phyloP scores from a whole-genome alignment of 345 rosid species.

The Erysimum cheiranthoides region DNA sequence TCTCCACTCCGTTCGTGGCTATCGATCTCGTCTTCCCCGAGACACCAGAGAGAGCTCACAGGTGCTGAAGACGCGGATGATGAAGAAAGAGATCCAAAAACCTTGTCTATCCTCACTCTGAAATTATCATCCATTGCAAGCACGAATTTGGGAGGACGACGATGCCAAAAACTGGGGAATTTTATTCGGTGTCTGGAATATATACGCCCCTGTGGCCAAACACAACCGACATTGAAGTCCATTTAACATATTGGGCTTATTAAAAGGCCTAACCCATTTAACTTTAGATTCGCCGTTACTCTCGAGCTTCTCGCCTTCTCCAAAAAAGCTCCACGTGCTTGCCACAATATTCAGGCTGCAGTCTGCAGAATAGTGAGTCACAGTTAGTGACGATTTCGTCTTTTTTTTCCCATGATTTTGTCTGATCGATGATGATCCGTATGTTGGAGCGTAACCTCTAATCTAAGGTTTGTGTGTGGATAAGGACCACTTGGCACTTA shows the following conservation, averaged over 20 bases:
- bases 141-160: conserved; percentile 20
- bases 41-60: conserved; percentile 60
- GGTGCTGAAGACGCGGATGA: conserved; percentile 42
- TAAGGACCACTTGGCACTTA: conserved; percentile 20
- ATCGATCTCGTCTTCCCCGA: conserved; percentile 71
- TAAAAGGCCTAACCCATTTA: conserved; percentile 3
- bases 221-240: conserved; percentile 29
- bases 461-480: conserved; percentile 29
- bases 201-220: conserved; percentile 41
- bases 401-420: conserved; percentile 12
- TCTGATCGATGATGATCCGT: conserved; percentile 16
- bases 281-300: neutral
- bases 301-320: conserved; percentile 25
- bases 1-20: conserved; percentile 54
- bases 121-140: conserved; percentile 66
- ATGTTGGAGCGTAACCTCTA: conserved; percentile 4
- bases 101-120: conserved; percentile 67
- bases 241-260: conserved; percentile 4
- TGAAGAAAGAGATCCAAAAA: conserved; percentile 73
- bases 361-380: conserved; percentile 18
- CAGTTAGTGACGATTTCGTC: neutral
- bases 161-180: neutral
- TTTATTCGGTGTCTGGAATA: conserved; percentile 1
- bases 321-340: conserved; percentile 31
- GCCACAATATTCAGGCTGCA: conserved; percentile 30